Evolutionary conservation across 345 rosid species (phyloP).

Genomic region (Bruguiera sexangula): DNA sequence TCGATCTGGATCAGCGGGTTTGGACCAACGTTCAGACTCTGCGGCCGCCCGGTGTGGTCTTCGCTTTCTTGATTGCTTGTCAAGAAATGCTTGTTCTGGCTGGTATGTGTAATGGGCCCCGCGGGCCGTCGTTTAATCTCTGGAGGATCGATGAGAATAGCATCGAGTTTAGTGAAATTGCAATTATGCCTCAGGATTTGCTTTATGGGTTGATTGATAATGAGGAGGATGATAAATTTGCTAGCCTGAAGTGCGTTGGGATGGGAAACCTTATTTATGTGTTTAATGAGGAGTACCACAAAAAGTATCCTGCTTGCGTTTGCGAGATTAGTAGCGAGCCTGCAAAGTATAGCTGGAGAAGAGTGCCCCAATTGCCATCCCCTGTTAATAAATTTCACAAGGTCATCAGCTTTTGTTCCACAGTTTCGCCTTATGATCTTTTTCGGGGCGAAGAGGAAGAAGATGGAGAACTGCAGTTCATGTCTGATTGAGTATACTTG

Average conservation of each 20-base stretch:
- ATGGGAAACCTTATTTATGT: conserved; percentile 68
- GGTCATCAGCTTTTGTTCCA: conserved; percentile 73
- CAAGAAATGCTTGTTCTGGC: conserved; percentile 59
- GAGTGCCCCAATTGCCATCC: conserved; percentile 62
- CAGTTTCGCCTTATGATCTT: conserved; percentile 42
- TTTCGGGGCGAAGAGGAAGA: conserved; percentile 34
- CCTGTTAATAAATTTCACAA: conserved; percentile 85
- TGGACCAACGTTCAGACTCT: conserved; percentile 74
- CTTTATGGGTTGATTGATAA: conserved; percentile 56
- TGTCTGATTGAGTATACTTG: conserved; percentile 5
- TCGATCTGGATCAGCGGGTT: conserved; percentile 46
- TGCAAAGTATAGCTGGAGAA: conserved; percentile 60
- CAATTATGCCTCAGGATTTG: conserved; percentile 62
- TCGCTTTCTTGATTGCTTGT: conserved; percentile 60
- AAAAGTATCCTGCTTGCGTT: conserved; percentile 81
- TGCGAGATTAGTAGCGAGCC: conserved; percentile 50
- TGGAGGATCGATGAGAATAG: conserved; percentile 57
- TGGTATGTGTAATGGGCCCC: conserved; percentile 48
- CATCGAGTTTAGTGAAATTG: conserved; percentile 69
- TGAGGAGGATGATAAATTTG: conserved; percentile 68
- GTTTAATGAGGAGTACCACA: conserved; percentile 72
- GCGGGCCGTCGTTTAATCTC: conserved; percentile 57
- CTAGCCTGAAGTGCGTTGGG: conserved; percentile 82
- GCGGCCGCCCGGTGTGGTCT: conserved; percentile 68
- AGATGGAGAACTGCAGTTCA: conserved; percentile 12